These are phyloP conservation scores for Moelleriella libera DNA, from an alignment of 2,329 filamentous ascomycete species.

Conservation along the genomic window DNA sequence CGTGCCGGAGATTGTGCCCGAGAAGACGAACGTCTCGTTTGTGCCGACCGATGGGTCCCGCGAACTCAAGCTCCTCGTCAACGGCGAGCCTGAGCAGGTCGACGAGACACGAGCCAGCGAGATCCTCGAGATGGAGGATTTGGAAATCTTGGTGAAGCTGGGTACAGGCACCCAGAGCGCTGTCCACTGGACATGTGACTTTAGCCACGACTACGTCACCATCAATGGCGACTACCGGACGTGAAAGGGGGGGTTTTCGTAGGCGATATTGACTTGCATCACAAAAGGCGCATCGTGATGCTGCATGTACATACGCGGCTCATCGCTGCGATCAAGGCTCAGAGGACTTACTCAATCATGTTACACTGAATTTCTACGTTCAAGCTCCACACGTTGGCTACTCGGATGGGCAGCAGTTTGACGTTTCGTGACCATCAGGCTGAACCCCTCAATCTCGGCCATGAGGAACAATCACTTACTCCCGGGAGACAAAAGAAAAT, in stretches of 20 bases:
- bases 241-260: slow-evolving; percentile 12
- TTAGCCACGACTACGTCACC: slow-evolving; percentile 66
- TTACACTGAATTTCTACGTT: too few species aligned
- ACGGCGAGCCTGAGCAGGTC: slow-evolving; percentile 67
- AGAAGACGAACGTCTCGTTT: slow-evolving; percentile 66
- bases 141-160: slow-evolving; percentile 64
- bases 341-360: too few species aligned
- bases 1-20: slow-evolving; percentile 49
- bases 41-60: slow-evolving; percentile 62
- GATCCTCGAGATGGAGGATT: slow-evolving; percentile 63
- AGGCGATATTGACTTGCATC: not conserved
- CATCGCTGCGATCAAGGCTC: too few species aligned
- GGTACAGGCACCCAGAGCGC: slow-evolving; percentile 56
- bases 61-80: slow-evolving; percentile 62
- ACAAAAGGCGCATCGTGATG: not conserved
- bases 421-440: too few species aligned
- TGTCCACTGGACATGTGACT: slow-evolving; percentile 76
- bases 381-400: too few species aligned
- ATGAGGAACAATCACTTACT: too few species aligned
- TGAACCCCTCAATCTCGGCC: too few species aligned
- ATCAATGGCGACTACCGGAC: slow-evolving; percentile 59
- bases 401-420: too few species aligned
- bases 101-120: slow-evolving; percentile 64
- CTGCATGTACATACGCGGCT: too few species aligned
- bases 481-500: too few species aligned